Evolutionary conservation across 352 stramenopile genomes (phyloP).

Genomic region (Globisporangium nodosum): DNA sequence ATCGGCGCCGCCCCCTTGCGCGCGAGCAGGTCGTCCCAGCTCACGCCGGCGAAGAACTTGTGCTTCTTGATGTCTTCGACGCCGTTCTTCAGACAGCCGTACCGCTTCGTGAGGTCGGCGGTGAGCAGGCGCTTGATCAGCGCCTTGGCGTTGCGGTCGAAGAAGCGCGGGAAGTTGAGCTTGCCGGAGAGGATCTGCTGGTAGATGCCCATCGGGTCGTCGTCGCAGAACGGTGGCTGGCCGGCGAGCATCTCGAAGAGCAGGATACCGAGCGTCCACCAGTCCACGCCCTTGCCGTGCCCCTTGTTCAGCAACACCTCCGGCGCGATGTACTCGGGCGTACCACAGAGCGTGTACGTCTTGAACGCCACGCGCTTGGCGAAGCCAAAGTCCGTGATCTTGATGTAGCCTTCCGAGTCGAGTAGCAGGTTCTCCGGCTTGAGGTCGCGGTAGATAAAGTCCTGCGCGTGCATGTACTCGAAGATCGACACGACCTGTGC

Average conservation of each 20-base stretch:
- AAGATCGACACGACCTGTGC: constrained; percentile 95
- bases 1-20: constrained; percentile 91
- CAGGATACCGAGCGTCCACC: constrained; percentile 96
- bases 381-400: constrained; percentile 94
- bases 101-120: constrained; percentile 95
- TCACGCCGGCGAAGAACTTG: constrained; percentile 93
- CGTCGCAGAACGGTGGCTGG: constrained; percentile 94
- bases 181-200: constrained; percentile 94
- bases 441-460: constrained; percentile 95
- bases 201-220: constrained; percentile 96
- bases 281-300: constrained; percentile 91
- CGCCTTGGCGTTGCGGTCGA: constrained; percentile 93
- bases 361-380: constrained; percentile 94
- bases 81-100: constrained; percentile 95
- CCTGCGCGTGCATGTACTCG: constrained; percentile 94
- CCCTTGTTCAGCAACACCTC: constrained; percentile 90
- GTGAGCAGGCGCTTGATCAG: constrained; percentile 96
- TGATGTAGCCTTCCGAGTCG: constrained; percentile 93
- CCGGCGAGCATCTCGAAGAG: constrained; percentile 98
- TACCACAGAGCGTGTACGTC: constrained; percentile 93
- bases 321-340: constrained; percentile 91
- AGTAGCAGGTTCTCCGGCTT: constrained; percentile 95
- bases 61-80: constrained; percentile 96
- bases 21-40: constrained; percentile 89
- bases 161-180: constrained; percentile 93